Percentiles rank a stretch among this genome's conserved stretches.
Conservation (phyloP, 768 basidiomycete species). For the Boletellus emodensis region DNA sequence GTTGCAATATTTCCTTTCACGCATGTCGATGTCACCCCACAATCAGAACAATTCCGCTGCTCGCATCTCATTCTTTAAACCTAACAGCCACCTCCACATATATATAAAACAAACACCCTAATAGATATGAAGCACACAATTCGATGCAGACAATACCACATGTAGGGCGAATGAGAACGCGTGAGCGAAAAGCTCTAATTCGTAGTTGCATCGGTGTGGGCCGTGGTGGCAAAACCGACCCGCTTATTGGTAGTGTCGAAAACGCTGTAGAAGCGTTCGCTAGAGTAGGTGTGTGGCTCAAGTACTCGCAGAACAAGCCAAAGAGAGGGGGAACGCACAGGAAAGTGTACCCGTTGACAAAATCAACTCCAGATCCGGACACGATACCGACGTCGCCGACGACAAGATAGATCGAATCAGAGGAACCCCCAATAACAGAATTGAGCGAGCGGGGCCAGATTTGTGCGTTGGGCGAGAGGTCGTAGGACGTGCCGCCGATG, state of each 20-base stretch:
- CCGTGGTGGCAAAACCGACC: not conserved
- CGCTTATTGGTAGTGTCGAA: not conserved
- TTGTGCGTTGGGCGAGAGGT: not conserved
- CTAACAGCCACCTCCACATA: no score
- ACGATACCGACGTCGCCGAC: not conserved
- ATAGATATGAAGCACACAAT: no score
- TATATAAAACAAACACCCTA: no score
- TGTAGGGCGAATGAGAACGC: no score
- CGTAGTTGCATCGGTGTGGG: not conserved
- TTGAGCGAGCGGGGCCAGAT: conserved; percentile 1
- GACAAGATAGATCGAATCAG: not conserved
- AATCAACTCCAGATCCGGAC: not conserved
- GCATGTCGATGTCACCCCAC: no score
- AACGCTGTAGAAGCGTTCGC: conserved; percentile 1
- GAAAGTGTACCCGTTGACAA: not conserved
- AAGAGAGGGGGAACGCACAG: not conserved
- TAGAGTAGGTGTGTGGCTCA: not conserved
- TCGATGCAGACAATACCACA: no score
- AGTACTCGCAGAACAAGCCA: not conserved
- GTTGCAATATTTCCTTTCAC: no score
- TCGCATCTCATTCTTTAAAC: no score
- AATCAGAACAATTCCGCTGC: no score
- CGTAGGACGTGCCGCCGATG: not conserved
- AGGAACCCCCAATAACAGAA: not conserved
- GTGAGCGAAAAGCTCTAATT: not conserved